phyloP scores from a whole-genome alignment of 768 basidiomycete genomes.

The Dendrothele bispora region DNA sequence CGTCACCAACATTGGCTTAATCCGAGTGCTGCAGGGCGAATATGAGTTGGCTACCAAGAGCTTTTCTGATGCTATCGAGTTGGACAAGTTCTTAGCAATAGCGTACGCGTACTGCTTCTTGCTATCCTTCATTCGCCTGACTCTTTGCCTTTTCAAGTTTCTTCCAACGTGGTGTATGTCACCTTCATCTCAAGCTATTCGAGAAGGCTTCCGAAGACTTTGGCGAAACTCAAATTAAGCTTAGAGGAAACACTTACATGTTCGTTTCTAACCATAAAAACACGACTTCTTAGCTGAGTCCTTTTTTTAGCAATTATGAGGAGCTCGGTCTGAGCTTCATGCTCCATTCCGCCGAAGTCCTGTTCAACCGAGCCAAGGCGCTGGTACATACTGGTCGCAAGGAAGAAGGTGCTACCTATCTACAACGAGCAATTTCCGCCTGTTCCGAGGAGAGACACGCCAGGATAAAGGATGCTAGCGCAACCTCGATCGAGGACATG shows the following conservation, averaged over 20 bases:
- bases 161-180: constrained; percentile 16
- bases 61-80: constrained; percentile 51
- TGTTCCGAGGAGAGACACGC: too few species aligned
- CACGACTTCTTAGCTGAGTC: background rate
- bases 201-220: constrained; percentile 16
- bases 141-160: constrained; percentile 6
- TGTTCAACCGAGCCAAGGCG: constrained; percentile 15
- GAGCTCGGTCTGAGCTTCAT: constrained; percentile 17
- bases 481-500: too few species aligned
- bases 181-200: constrained; percentile 9
- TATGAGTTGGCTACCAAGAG: constrained; percentile 57
- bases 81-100: constrained; percentile 67
- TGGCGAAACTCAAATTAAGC: constrained; percentile 11
- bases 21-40: constrained; percentile 63
- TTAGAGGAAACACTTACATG: constrained; percentile 17
- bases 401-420: constrained; percentile 2
- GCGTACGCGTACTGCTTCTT: constrained; percentile 36
- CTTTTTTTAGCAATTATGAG: constrained; percentile 12
- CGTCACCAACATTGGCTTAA: constrained; percentile 66
- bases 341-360: constrained; percentile 11
- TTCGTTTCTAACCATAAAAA: background rate
- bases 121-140: background rate
- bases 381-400: constrained; percentile 4
- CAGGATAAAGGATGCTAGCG: too few species aligned
- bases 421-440: background rate